Conservation (phyloP, 169 alveolate genomes). For the Plasmodium chabaudi region DNA sequence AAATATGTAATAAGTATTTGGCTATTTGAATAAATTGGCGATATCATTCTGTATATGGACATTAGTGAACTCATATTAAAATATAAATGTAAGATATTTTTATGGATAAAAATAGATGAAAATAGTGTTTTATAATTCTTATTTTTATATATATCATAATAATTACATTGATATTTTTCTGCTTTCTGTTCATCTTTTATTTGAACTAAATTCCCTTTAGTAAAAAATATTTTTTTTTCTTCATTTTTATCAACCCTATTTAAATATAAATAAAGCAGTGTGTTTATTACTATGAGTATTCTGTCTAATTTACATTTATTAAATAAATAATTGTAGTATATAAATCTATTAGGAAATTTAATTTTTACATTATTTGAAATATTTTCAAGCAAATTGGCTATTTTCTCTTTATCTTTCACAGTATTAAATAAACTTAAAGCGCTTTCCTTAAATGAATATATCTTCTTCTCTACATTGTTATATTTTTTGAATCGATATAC, state of each 20-base stretch:
- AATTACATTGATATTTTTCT: conserved; percentile 75
- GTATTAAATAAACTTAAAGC: conserved; percentile 23
- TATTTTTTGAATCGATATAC: conserved; percentile 7
- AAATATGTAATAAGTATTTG: conserved; percentile 49
- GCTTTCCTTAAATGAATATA: conserved; percentile 25
- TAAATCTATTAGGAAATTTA: conserved; percentile 16
- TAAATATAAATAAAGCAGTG: conserved; percentile 33
- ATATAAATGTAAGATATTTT: conserved; percentile 75
- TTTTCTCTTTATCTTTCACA: conserved; percentile 14
- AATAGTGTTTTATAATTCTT: conserved; percentile 72
- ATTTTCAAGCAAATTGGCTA: conserved; percentile 9
- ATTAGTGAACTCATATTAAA: conserved; percentile 75
- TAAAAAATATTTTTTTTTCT: conserved; percentile 57
- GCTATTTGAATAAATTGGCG: conserved; percentile 36
- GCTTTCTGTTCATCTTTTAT: conserved; percentile 55
- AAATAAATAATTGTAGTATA: conserved; percentile 34
- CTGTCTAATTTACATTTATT: conserved; percentile 73
- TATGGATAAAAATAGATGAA: conserved; percentile 67
- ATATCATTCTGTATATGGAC: conserved; percentile 64
- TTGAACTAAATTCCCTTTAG: conserved; percentile 62
- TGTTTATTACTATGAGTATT: conserved; percentile 41
- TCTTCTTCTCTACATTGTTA: conserved; percentile 13
- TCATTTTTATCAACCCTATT: conserved; percentile 53
- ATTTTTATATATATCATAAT: conserved; percentile 61
- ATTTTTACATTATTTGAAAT: conserved; percentile 12